Percentiles rank a stretch among this genome's conserved stretches.
These are phyloP conservation scores for Xylariaceae sp. DNA, from an alignment of 2,329 filamentous ascomycete genomes.

Conservation along the genomic window DNA sequence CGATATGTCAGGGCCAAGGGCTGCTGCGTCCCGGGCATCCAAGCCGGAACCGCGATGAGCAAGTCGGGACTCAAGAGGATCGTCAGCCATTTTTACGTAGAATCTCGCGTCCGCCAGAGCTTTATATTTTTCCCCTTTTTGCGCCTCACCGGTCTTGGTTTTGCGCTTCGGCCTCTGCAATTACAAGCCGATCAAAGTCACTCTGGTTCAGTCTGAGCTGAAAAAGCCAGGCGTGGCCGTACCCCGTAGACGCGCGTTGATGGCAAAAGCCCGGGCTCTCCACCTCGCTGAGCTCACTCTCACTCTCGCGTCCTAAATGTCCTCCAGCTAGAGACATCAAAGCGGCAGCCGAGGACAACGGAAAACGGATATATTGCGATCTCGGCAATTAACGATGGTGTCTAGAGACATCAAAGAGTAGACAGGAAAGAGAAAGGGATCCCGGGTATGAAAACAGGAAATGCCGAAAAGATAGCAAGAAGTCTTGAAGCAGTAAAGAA, in stretches of 20 bases:
- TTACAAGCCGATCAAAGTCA: slow-evolving; percentile 2
- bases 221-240: slow-evolving; percentile 15
- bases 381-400: slow-evolving; percentile 2
- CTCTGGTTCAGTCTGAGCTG: slow-evolving; percentile 2
- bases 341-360: slow-evolving; percentile 21
- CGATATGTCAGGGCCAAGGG: slow-evolving; percentile 34
- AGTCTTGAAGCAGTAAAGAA: background rate
- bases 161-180: slow-evolving; percentile 12
- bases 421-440: background rate
- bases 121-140: background rate
- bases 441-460: background rate
- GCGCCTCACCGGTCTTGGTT: slow-evolving; percentile 1
- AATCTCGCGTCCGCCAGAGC: background rate
- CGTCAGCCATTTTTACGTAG: slow-evolving; percentile 27
- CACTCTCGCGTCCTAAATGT: slow-evolving; percentile 22
- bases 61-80: slow-evolving; percentile 31
- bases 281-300: slow-evolving; percentile 24
- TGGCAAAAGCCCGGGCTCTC: slow-evolving; percentile 17
- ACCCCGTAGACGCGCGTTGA: slow-evolving; percentile 18
- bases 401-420: slow-evolving; percentile 9
- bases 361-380: slow-evolving; percentile 4
- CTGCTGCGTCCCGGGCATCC: slow-evolving; percentile 29
- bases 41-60: slow-evolving; percentile 32
- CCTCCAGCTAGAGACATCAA: slow-evolving; percentile 30
- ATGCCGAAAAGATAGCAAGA: background rate